Evolutionary conservation across 2,329 filamentous ascomycete genomes (phyloP).

Genomic region (Xylariaceae sp.): DNA sequence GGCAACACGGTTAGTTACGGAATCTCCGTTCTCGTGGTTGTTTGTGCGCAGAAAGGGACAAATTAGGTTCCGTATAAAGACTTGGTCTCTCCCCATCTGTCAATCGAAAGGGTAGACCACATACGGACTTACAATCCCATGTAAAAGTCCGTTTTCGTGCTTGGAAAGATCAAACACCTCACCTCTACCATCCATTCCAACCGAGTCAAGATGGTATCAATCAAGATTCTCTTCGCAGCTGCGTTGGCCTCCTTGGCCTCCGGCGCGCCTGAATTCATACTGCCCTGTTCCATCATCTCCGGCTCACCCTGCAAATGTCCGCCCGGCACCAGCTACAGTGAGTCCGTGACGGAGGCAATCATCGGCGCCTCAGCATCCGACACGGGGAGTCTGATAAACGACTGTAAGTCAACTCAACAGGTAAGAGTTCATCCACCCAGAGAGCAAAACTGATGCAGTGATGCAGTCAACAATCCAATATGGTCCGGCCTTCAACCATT

Average conservation of each 20-base stretch:
- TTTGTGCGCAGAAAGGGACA: background rate
- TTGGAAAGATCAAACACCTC: background rate
- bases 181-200: background rate
- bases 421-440: background rate
- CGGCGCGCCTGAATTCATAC: background rate
- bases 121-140: background rate
- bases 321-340: conserved; percentile 8
- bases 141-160: background rate
- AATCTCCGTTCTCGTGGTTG: background rate
- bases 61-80: conserved; percentile 3
- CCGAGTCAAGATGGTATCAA: conserved; percentile 7
- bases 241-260: conserved; percentile 4
- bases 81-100: background rate
- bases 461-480: conserved; percentile 6
- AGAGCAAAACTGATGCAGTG: background rate
- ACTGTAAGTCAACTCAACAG: conserved; percentile 12
- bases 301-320: conserved; percentile 16
- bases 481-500: conserved; percentile 6
- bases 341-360: conserved; percentile 7
- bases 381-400: conserved; percentile 2
- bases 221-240: background rate
- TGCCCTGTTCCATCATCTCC: conserved; percentile 14
- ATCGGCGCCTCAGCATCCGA: conserved; percentile 13
- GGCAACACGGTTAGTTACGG: background rate
- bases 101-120: background rate